A percentile compares a stretch with the other conserved stretches of the same genome.
These are phyloP conservation scores for Leptographium radiaticola DNA, from an alignment of 2,329 filamentous ascomycete species.

Conservation along the genomic window DNA sequence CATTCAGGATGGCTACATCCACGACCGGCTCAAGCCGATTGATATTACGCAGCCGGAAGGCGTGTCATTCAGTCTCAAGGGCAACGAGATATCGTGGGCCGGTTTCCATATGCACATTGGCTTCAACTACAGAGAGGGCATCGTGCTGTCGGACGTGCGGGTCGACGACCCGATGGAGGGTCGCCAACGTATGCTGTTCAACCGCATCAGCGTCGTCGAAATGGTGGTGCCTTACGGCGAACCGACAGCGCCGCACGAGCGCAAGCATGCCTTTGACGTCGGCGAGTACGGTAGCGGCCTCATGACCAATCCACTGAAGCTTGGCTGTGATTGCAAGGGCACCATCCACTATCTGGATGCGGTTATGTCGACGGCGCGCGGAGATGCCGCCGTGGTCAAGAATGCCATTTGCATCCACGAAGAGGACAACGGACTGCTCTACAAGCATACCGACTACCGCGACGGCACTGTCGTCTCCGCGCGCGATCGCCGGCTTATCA, in stretches of 20 bases:
- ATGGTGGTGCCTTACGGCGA: slow-evolving; percentile 92
- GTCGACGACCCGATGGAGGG: slow-evolving; percentile 64
- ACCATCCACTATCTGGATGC: slow-evolving; percentile 87
- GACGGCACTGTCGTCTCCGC: slow-evolving; percentile 80
- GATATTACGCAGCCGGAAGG: slow-evolving; percentile 66
- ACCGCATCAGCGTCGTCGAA: slow-evolving; percentile 76
- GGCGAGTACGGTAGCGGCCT: slow-evolving; percentile 65
- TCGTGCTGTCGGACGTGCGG: slow-evolving; percentile 80
- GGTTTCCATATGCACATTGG: slow-evolving; percentile 89
- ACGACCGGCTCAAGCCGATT: slow-evolving; percentile 59
- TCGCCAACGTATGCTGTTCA: slow-evolving; percentile 66
- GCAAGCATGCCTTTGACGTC: slow-evolving; percentile 71
- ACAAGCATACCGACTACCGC: slow-evolving; percentile 89
- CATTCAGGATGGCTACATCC: slow-evolving; percentile 60
- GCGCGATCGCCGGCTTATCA: slow-evolving; percentile 69
- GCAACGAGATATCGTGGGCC: slow-evolving; percentile 71
- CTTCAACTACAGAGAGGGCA: slow-evolving; percentile 88
- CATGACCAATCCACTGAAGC: slow-evolving; percentile 64
- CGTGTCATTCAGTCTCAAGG: slow-evolving; percentile 59
- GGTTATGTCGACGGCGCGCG: slow-evolving; percentile 65
- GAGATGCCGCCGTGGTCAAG: slow-evolving; percentile 65
- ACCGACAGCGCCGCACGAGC: slow-evolving; percentile 65
- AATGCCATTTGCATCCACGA: slow-evolving; percentile 94
- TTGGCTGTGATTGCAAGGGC: slow-evolving; percentile 80
- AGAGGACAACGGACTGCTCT: slow-evolving; percentile 80